Percentiles rank a stretch among this genome's conserved stretches.
phyloP scores from a whole-genome alignment of 257 asterid species.

The Salvia hispanica region DNA sequence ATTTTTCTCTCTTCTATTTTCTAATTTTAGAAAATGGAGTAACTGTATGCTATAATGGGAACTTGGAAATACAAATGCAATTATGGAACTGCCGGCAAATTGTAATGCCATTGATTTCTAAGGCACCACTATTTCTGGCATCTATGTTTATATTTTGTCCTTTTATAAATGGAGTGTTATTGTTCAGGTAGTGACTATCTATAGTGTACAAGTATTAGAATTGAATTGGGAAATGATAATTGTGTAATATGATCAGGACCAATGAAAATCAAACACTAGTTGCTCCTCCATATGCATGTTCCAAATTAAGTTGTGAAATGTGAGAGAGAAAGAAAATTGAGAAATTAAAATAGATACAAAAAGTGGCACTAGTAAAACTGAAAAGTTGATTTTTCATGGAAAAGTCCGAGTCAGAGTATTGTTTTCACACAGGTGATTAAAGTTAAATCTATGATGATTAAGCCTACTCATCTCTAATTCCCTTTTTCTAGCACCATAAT shows the following conservation, averaged over 20 bases:
- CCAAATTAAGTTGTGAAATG: too few relatives aligned
- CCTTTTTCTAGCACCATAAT: slow-evolving; percentile 40
- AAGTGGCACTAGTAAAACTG: background rate
- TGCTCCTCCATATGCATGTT: too few relatives aligned
- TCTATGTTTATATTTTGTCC: slow-evolving; percentile 18
- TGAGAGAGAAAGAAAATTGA: too few relatives aligned
- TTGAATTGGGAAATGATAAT: too few relatives aligned
- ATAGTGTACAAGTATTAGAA: too few relatives aligned
- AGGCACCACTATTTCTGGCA: slow-evolving; percentile 19
- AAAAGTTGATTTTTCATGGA: background rate
- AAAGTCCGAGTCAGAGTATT: background rate
- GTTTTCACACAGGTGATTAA: slow-evolving; percentile 3
- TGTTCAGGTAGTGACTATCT: background rate
- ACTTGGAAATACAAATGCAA: background rate
- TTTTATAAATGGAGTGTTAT: background rate
- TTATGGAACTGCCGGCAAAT: background rate
- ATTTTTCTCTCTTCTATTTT: background rate
- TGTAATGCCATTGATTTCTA: background rate
- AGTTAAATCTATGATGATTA: slow-evolving; percentile 35
- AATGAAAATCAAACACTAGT: too few relatives aligned
- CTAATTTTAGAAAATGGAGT: background rate
- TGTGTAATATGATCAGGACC: too few relatives aligned
- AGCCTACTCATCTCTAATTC: slow-evolving; percentile 35
- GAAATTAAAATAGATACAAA: background rate
- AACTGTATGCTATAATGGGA: too few relatives aligned